Conservation (phyloP, 768 basidiomycete genomes). For the Hericium erinaceus region DNA sequence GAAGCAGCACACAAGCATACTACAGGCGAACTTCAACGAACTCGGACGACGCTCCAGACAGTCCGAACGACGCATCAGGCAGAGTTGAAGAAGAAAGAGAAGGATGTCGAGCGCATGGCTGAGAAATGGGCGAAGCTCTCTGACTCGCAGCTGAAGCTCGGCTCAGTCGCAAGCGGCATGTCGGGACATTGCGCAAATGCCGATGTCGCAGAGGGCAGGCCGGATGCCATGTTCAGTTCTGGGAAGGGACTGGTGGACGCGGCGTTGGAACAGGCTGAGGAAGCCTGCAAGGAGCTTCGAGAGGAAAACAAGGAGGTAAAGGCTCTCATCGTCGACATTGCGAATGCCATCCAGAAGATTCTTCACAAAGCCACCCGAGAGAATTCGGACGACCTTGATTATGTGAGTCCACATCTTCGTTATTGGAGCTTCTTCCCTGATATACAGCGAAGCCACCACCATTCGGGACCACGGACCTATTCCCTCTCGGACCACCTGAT, state of each 20-base stretch:
- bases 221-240: constrained; percentile 30
- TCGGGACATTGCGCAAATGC: constrained; percentile 43
- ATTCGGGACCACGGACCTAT: constrained; percentile 15
- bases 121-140: constrained; percentile 69
- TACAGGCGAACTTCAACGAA: constrained; percentile 58
- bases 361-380: constrained; percentile 33
- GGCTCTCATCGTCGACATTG: constrained; percentile 47
- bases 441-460: constrained; percentile 16
- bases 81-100: constrained; percentile 76
- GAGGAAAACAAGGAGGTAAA: constrained; percentile 60
- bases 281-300: constrained; percentile 46
- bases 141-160: constrained; percentile 57
- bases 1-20: constrained; percentile 68
- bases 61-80: constrained; percentile 58
- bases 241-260: constrained; percentile 51
- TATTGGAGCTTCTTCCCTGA: constrained; percentile 1
- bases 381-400: constrained; percentile 34
- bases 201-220: constrained; percentile 34
- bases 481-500: constrained; percentile 19
- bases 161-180: constrained; percentile 22
- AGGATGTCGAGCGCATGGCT: constrained; percentile 62
- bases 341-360: constrained; percentile 56
- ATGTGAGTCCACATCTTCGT: constrained; percentile 29
- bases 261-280: constrained; percentile 67
- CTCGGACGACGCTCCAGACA: constrained; percentile 57